These are phyloP conservation scores for Candida oleophila DNA, from an alignment of 805 yeast genomes.

Conservation along the genomic window DNA sequence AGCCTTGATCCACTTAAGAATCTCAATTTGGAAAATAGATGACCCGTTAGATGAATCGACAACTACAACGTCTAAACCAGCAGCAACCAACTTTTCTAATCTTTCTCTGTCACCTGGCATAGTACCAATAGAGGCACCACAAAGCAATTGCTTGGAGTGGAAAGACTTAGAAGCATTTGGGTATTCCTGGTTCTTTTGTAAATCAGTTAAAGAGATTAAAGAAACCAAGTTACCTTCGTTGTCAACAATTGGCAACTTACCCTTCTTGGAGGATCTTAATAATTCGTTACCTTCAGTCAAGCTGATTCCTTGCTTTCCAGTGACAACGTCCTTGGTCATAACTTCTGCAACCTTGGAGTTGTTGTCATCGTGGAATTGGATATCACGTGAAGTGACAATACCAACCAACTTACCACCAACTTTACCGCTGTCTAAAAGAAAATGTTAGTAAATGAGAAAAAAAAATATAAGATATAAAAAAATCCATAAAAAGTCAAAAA, in stretches of 20 bases:
- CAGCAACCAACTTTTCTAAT: slow-evolving; percentile 79
- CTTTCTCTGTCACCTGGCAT: slow-evolving; percentile 85
- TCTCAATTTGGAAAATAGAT: slow-evolving; percentile 89
- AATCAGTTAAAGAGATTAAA: slow-evolving; percentile 90
- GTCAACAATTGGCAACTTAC: slow-evolving; percentile 94
- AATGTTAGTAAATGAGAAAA: slow-evolving; percentile 12
- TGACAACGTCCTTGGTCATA: slow-evolving; percentile 87
- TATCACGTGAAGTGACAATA: slow-evolving; percentile 94
- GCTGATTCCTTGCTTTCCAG: slow-evolving; percentile 80
- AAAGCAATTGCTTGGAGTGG: slow-evolving; percentile 89
- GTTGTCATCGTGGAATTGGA: slow-evolving; percentile 86
- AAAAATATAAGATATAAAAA: background rate
- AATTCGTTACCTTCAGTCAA: slow-evolving; percentile 86
- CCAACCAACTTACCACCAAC: slow-evolving; percentile 90
- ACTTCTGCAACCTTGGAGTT: slow-evolving; percentile 63
- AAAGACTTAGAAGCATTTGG: slow-evolving; percentile 95
- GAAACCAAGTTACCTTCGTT: slow-evolving; percentile 72
- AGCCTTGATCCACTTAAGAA: slow-evolving; percentile 88
- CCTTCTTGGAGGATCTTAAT: slow-evolving; percentile 91
- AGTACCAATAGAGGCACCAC: slow-evolving; percentile 99
- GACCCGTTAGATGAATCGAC: slow-evolving; percentile 97
- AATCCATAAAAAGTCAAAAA: slow-evolving; percentile 2
- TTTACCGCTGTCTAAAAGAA: slow-evolving; percentile 70
- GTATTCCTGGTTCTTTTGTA: slow-evolving; percentile 91
- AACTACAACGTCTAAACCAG: slow-evolving; percentile 96